Percentiles rank a stretch among this genome's conserved stretches.
phyloP scores from a whole-genome alignment of 1,284 basidiomycete species.

The Somion occarium region DNA sequence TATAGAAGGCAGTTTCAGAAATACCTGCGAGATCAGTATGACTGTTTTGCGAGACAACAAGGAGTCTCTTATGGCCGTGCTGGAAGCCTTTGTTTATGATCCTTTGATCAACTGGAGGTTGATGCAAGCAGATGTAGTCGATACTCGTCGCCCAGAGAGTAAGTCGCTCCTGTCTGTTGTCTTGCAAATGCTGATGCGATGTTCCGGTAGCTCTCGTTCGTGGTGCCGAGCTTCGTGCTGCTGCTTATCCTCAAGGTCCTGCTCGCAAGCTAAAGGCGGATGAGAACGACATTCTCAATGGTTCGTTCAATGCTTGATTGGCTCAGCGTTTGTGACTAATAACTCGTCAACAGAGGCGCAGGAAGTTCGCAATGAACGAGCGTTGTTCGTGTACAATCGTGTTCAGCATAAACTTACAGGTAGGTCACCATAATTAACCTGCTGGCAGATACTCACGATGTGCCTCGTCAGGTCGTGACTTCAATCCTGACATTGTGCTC shows the following conservation, averaged over 20 bases:
- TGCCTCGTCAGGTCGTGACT: conserved; percentile 68
- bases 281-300: conserved; percentile 80
- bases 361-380: conserved; percentile 88
- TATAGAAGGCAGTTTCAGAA: conserved; percentile 95
- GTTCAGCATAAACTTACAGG: conserved; percentile 92
- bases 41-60: conserved; percentile 94
- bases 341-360: conserved; percentile 47
- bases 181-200: no score
- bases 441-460: no score
- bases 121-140: conserved; percentile 65
- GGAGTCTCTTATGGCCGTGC: conserved; percentile 95
- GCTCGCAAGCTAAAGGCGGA: conserved; percentile 73
- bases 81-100: conserved; percentile 94
- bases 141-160: conserved; percentile 61
- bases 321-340: conserved; percentile 1
- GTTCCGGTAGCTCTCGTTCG: conserved; percentile 45
- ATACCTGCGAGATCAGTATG: conserved; percentile 98
- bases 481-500: conserved; percentile 77
- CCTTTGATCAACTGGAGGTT: conserved; percentile 87
- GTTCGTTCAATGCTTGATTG: conserved; percentile 29
- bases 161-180: conserved; percentile 11
- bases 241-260: conserved; percentile 72
- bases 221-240: conserved; percentile 53
- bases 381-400: conserved; percentile 86
- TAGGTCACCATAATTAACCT: conserved; percentile 28